A percentile compares a stretch with the other conserved stretches of the same genome.
phyloP scores from a whole-genome alignment of 805 yeast genomes.

The Ogataea pignaliae region DNA sequence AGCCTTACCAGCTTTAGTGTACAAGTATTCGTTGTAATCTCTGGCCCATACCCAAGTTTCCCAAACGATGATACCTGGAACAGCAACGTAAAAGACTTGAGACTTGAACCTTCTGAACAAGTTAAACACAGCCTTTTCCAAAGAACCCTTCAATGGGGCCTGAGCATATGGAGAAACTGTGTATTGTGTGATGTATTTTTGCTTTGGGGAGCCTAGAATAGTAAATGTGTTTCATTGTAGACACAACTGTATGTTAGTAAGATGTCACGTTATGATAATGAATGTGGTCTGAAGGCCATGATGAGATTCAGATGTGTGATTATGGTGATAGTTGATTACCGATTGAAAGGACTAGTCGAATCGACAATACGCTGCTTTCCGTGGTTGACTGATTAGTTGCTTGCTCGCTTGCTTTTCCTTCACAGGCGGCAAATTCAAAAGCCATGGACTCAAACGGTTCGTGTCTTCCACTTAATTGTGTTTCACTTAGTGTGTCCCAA shows the following conservation, averaged over 20 bases:
- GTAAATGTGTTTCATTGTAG: background rate
- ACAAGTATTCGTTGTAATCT: conserved; percentile 88
- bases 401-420: too few relatives aligned
- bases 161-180: conserved; percentile 92
- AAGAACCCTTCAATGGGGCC: conserved; percentile 82
- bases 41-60: conserved; percentile 82
- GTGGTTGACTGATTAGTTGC: too few relatives aligned
- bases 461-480: too few relatives aligned
- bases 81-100: conserved; percentile 70
- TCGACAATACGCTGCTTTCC: too few relatives aligned
- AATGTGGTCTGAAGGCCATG: background rate
- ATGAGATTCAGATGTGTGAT: too few relatives aligned
- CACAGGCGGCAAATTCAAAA: too few relatives aligned
- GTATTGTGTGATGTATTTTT: conserved; percentile 82
- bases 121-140: conserved; percentile 86
- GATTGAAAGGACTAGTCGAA: too few relatives aligned
- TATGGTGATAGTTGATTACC: too few relatives aligned
- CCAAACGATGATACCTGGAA: conserved; percentile 82
- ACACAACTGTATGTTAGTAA: background rate
- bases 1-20: conserved; percentile 97
- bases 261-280: conserved; percentile 3
- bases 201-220: conserved; percentile 58
- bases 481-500: too few relatives aligned
- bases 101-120: conserved; percentile 88
- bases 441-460: too few relatives aligned